A percentile compares a stretch with the other conserved stretches of the same genome.
Conservation (phyloP, 148 eudicot species). For the Camellia sinensis region DNA sequence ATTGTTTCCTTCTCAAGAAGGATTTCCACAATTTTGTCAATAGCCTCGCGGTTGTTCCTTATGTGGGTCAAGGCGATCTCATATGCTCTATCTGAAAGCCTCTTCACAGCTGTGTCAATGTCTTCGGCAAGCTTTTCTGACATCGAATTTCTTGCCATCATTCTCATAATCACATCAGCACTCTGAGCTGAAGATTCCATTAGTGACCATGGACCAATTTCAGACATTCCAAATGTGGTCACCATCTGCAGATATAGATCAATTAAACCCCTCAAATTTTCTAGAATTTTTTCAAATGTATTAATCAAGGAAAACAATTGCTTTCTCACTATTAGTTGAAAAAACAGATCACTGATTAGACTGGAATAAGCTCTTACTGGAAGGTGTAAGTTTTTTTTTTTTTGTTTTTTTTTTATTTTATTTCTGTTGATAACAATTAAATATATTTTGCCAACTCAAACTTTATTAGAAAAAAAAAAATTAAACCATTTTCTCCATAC, state of each 20-base stretch:
- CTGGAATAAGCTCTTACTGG: neutral
- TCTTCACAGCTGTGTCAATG: constrained; percentile 84
- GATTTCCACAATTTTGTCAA: constrained; percentile 93
- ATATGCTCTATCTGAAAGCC: constrained; percentile 75
- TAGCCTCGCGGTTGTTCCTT: constrained; percentile 88
- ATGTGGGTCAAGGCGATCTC: constrained; percentile 84
- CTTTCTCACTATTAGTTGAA: neutral
- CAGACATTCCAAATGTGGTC: constrained; percentile 95
- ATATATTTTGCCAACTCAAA: neutral
- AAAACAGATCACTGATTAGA: too few relatives aligned
- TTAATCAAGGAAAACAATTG: neutral
- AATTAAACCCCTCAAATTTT: neutral
- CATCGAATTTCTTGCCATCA: constrained; percentile 99
- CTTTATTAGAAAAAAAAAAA: neutral
- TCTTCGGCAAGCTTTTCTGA: constrained; percentile 97
- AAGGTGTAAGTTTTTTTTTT: neutral
- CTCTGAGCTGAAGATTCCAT: constrained; percentile 84
- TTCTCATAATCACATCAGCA: constrained; percentile 89
- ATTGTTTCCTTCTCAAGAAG: constrained; percentile 92
- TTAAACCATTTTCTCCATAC: neutral
- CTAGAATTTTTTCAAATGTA: neutral
- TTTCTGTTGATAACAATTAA: neutral
- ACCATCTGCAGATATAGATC: constrained; percentile 57
- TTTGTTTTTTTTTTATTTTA: too few relatives aligned
- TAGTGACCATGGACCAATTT: constrained; percentile 97